phyloP scores from a whole-genome alignment of 805 yeast species.

The Blastobotrys peoriensis region DNA sequence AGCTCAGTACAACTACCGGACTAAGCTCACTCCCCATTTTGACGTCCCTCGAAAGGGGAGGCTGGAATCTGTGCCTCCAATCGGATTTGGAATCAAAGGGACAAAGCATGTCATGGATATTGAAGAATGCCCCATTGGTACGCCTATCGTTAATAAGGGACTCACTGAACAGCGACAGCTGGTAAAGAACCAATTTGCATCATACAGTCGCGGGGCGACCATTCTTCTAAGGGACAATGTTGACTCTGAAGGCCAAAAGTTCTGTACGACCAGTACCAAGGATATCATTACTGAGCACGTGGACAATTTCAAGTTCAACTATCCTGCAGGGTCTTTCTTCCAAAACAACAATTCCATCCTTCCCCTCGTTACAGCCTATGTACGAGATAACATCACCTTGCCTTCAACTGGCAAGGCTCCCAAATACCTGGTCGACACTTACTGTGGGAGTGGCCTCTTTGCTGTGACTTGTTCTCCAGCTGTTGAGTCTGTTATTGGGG shows the following conservation, averaged over 20 bases:
- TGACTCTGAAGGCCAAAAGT: slow-evolving; percentile 31
- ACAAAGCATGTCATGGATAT: slow-evolving; percentile 68
- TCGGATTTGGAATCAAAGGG: slow-evolving; percentile 89
- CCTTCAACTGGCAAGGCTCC: slow-evolving; percentile 37
- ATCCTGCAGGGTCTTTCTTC: slow-evolving; percentile 93
- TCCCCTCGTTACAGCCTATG: slow-evolving; percentile 77
- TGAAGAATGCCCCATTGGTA: slow-evolving; percentile 91
- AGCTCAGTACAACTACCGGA: slow-evolving; percentile 66
- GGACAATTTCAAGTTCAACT: slow-evolving; percentile 58
- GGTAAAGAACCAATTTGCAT: slow-evolving; percentile 43
- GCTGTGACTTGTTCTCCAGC: slow-evolving; percentile 77
- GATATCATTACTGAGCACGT: slow-evolving; percentile 79
- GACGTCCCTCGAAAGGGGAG: slow-evolving; percentile 56
- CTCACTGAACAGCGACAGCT: slow-evolving; percentile 59
- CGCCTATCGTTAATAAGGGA: slow-evolving; percentile 68
- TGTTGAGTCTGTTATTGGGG: slow-evolving; percentile 85
- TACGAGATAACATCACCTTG: slow-evolving; percentile 58
- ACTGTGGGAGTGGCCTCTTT: slow-evolving; percentile 94
- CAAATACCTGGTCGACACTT: slow-evolving; percentile 81
- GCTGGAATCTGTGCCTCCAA: slow-evolving; percentile 47
- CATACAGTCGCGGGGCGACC: slow-evolving; percentile 76
- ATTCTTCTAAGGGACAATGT: slow-evolving; percentile 77
- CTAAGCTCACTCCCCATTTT: slow-evolving; percentile 95
- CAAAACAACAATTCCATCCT: slow-evolving; percentile 91
- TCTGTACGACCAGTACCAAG: slow-evolving; percentile 74